Evolutionary conservation across 306 rosid species (phyloP), one percentile per base, ranked within the genome.

Genomic region (Geum urbanum): DNA sequence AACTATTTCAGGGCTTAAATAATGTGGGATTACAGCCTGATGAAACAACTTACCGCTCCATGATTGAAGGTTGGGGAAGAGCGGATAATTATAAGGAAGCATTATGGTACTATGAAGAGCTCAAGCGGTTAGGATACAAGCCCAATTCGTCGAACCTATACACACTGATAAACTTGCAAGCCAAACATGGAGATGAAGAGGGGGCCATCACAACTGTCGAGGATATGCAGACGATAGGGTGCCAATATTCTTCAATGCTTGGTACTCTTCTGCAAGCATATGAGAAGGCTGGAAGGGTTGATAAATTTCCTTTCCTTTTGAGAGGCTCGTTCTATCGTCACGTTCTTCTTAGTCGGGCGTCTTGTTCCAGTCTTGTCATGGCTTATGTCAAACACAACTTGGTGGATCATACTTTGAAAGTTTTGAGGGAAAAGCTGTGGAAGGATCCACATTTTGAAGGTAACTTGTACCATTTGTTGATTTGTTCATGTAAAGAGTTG

Each of bases 1-100:
- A 76, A 12, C 46, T 94, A 55, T 90, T 90, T 79, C 19, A 22
- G 75, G 76, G 72, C 47, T 73, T 94, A 50, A 47, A 72, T 72
- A 70, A 73, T 66, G 66, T 74, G 40, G 90, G 88, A 27, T 48
- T 87, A 71, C 84, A 86, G 49, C 94, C 94, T 7, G 92, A 94
- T 81, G 98, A 90, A 77, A 87, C 92, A 14, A 90, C 89, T 78
- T 90, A 81, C 71, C 88, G 96, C 3, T 87, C 98, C 16, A 94
- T 94, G 98, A 85, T 90, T 80, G 98, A 94, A 78, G 98, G 98
- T 48, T 94, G 97, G 97, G 98, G 98, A 16, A 90, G 97, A 67
- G 84, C 83, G 37, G 90, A 74, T 45, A 84, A 84, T 57, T 88
- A 85, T 76, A 68, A 75, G 63, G 71, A 81, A 75, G 89, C 94